phyloP scores from a whole-genome alignment of 2,329 filamentous ascomycete genomes.

The Hymenoscyphus albidus region DNA sequence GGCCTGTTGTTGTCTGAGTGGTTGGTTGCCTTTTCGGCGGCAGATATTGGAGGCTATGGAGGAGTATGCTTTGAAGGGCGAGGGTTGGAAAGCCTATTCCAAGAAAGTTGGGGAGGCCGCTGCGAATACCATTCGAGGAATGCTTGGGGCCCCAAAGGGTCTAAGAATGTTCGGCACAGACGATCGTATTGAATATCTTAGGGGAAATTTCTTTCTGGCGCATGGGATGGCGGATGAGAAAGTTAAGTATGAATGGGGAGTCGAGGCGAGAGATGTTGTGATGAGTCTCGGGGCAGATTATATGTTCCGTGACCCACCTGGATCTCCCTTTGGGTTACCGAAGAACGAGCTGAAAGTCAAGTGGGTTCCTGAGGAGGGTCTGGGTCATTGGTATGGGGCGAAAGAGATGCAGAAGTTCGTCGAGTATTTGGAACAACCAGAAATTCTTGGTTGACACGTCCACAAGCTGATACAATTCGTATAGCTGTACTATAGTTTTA shows the following conservation, averaged over 20 bases:
- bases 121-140: neutral
- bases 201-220: conserved; percentile 8
- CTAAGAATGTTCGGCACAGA: conserved; percentile 3
- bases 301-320: neutral
- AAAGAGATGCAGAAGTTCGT: conserved; percentile 20
- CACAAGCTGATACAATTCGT: neutral
- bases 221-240: conserved; percentile 28
- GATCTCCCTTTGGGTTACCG: neutral
- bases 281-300: conserved; percentile 1
- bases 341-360: neutral
- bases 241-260: conserved; percentile 25
- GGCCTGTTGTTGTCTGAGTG: conserved; percentile 24
- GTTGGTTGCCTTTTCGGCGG: conserved; percentile 27
- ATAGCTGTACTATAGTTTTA: neutral
- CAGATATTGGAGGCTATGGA: conserved; percentile 14
- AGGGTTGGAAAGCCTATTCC: neutral
- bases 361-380: neutral
- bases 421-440: conserved; percentile 11
- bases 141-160: neutral
- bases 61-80: neutral
- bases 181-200: conserved; percentile 1
- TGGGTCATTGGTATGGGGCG: conserved; percentile 21
- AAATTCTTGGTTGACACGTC: neutral
- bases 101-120: neutral
- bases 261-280: conserved; percentile 17